phyloP scores from a whole-genome alignment of 768 basidiomycete genomes.

The Trametes gibbosa region DNA sequence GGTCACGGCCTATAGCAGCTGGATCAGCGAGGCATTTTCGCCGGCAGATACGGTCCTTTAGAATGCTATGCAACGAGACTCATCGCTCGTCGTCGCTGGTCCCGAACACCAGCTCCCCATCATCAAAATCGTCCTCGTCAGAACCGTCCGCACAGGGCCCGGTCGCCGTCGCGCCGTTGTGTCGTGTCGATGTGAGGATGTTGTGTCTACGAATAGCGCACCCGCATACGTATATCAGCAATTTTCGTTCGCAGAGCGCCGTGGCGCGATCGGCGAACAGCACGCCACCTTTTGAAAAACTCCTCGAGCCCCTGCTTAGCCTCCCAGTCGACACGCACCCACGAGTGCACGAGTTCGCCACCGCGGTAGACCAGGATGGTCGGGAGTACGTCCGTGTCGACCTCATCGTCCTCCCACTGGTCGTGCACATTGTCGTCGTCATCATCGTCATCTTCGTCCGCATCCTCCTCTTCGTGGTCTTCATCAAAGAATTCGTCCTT shows the following conservation, averaged over 20 bases:
- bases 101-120: constrained; percentile 31
- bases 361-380: constrained; percentile 76
- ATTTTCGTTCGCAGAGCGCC: no score
- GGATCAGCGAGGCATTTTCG: no score
- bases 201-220: constrained; percentile 33
- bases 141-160: constrained; percentile 37
- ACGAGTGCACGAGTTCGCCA: constrained; percentile 82
- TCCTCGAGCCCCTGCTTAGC: constrained; percentile 68
- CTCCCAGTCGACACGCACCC: constrained; percentile 89
- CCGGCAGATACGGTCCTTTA: no score
- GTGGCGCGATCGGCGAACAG: not conserved
- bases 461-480: constrained; percentile 49
- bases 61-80: not conserved
- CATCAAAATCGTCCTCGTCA: constrained; percentile 47
- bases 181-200: constrained; percentile 36
- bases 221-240: not conserved
- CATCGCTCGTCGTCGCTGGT: constrained; percentile 28
- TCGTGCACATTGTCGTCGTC: constrained; percentile 36
- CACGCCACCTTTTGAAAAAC: constrained; percentile 48
- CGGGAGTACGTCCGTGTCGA: constrained; percentile 78
- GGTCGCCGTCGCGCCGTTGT: constrained; percentile 32
- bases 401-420: constrained; percentile 54
- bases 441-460: constrained; percentile 31
- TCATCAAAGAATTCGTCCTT: constrained; percentile 24
- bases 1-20: no score